A percentile compares a stretch with the other conserved stretches of the same genome.
phyloP scores from a whole-genome alignment of 1,284 basidiomycete genomes.

The Cutaneotrichosporon sp. region DNA sequence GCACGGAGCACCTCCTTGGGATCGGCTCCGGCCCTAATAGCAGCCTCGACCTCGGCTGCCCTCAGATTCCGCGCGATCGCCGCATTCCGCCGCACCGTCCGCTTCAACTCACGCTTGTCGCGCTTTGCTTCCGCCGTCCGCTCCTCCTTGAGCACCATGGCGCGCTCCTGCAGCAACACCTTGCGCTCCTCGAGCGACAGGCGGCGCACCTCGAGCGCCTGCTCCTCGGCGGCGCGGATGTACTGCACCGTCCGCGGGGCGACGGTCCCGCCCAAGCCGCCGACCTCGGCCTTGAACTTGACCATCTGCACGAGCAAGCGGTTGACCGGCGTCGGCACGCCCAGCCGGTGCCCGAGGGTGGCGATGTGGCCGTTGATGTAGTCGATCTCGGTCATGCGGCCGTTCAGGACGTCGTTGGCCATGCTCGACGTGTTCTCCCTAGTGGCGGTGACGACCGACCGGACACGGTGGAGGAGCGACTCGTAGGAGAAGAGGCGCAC shows the following conservation, averaged over 20 bases:
- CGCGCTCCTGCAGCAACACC: conserved; percentile 14
- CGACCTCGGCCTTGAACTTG: conserved; percentile 56
- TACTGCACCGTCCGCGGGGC: conserved; percentile 1
- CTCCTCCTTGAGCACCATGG: conserved; percentile 16
- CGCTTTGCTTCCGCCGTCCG: conserved; percentile 10
- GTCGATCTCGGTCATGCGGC: conserved; percentile 70
- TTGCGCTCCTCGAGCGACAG: conserved; percentile 16
- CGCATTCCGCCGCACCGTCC: conserved; percentile 9
- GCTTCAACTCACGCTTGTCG: conserved; percentile 12
- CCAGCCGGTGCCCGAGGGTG: conserved; percentile 64
- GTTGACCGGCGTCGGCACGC: conserved; percentile 66
- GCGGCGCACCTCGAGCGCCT: background rate
- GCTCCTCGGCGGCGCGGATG: conserved; percentile 8
- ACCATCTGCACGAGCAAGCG: conserved; percentile 65
- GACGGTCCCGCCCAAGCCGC: conserved; percentile 16
- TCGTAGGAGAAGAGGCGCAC: conserved; percentile 39
- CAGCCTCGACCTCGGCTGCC: background rate
- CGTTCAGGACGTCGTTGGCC: conserved; percentile 66
- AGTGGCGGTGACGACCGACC: conserved; percentile 63
- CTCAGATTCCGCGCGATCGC: conserved; percentile 2
- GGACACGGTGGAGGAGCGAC: conserved; percentile 56
- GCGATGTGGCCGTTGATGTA: conserved; percentile 85
- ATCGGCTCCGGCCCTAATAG: conserved; percentile 1
- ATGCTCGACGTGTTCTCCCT: conserved; percentile 73
- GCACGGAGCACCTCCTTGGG: background rate